Percentiles rank a stretch among this genome's conserved stretches.
Evolutionary conservation across 2,329 filamentous ascomycete genomes (phyloP).

Genomic region (Epichloe baconii): DNA sequence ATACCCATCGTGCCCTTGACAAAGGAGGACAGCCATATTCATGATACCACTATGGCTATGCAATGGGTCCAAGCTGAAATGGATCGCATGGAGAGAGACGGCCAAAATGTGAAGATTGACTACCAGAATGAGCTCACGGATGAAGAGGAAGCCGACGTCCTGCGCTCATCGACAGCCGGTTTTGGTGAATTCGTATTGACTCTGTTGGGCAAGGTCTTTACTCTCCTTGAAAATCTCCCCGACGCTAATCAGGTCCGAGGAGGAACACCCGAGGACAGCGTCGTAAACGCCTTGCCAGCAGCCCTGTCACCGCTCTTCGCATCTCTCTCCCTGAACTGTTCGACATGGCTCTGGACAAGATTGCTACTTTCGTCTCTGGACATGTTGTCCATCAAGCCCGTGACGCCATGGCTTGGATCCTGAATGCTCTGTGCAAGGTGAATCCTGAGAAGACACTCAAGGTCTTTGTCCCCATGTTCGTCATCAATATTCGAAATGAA

Average conservation of each 20-base stretch:
- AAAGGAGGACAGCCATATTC: conserved; percentile 47
- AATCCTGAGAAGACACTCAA: conserved; percentile 88
- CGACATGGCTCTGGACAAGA: conserved; percentile 81
- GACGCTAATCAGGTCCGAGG: conserved; percentile 79
- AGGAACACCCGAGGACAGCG: conserved; percentile 88
- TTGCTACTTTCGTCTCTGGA: conserved; percentile 79
- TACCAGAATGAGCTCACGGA: conserved; percentile 73
- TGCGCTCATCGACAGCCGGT: conserved; percentile 86
- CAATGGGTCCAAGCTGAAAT: conserved; percentile 92
- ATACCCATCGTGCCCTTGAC: conserved; percentile 76
- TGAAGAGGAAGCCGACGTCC: conserved; percentile 73
- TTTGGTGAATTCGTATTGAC: conserved; percentile 87
- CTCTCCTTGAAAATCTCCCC: conserved; percentile 84
- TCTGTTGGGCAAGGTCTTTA: conserved; percentile 88
- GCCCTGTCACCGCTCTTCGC: conserved; percentile 84
- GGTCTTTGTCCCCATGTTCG: conserved; percentile 78
- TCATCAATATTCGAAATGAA: conserved; percentile 85
- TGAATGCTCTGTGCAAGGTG: conserved; percentile 91
- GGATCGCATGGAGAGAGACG: conserved; percentile 82
- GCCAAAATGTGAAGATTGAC: conserved; percentile 72
- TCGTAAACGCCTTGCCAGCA: conserved; percentile 88
- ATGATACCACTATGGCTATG: conserved; percentile 66
- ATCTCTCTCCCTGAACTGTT: conserved; percentile 83
- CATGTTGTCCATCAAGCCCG: conserved; percentile 95
- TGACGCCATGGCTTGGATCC: conserved; percentile 97